A percentile compares a stretch with the other conserved stretches of the same genome.
Conservation (phyloP, 495 filamentous ascomycete species). For the Penicillium coffeae region DNA sequence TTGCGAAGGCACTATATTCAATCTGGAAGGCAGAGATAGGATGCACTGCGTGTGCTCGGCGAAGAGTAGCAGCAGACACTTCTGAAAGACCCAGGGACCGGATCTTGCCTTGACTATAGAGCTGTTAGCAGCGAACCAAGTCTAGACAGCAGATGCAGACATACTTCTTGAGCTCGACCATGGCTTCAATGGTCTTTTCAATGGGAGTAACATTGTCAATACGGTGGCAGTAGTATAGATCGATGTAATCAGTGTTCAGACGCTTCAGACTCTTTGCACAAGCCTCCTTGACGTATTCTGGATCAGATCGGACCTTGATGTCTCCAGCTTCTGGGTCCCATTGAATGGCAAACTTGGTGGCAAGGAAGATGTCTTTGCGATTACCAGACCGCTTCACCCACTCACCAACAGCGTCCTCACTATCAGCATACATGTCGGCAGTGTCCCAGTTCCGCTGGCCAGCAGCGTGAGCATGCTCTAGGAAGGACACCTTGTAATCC, state of each 20-base stretch:
- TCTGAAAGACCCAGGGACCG: conserved; percentile 55
- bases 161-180: conserved; percentile 48
- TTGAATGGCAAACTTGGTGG: conserved; percentile 51
- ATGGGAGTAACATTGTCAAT: conserved; percentile 42
- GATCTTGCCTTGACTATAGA: conserved; percentile 51
- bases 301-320: conserved; percentile 38
- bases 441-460: conserved; percentile 60
- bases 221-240: conserved; percentile 55
- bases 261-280: conserved; percentile 51
- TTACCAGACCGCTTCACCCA: conserved; percentile 56
- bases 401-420: conserved; percentile 49
- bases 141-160: neutral
- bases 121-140: no score
- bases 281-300: conserved; percentile 48
- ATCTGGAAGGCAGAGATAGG: conserved; percentile 59
- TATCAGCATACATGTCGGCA: conserved; percentile 45
- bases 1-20: conserved; percentile 58
- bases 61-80: conserved; percentile 50
- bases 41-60: conserved; percentile 58
- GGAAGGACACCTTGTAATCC: conserved; percentile 27
- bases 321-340: conserved; percentile 8
- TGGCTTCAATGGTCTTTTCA: conserved; percentile 61
- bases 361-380: conserved; percentile 53
- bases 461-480: conserved; percentile 48
- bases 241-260: conserved; percentile 51